Evolutionary conservation across 495 filamentous ascomycete genomes (phyloP).

Genomic region (Parmelia sp.): DNA sequence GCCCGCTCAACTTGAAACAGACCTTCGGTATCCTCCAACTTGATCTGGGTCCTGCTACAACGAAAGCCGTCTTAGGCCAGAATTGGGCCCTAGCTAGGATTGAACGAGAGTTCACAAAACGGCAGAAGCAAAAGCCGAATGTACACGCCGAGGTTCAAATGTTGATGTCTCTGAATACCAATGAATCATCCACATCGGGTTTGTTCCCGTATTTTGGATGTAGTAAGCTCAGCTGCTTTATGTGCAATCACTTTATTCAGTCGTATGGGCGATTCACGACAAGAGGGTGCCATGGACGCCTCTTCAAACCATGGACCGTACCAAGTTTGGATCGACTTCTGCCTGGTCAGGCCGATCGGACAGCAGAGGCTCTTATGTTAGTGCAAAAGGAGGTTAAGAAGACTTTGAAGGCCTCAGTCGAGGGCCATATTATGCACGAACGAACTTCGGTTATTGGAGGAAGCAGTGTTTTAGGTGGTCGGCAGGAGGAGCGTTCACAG

Average conservation of each 20-base stretch:
- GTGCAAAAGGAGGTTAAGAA: constrained; percentile 29
- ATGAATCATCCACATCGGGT: constrained; percentile 22
- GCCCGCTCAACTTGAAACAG: constrained; percentile 29
- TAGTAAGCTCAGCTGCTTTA: constrained; percentile 33
- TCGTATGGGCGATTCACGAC: constrained; percentile 28
- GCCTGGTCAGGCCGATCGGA: constrained; percentile 27
- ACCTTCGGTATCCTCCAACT: constrained; percentile 28
- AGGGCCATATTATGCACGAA: constrained; percentile 26
- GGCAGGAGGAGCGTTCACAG: constrained; percentile 23
- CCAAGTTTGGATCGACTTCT: constrained; percentile 26
- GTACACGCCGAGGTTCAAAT: constrained; percentile 33
- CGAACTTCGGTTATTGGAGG: constrained; percentile 28
- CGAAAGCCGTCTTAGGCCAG: constrained; percentile 26
- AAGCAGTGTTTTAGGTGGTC: constrained; percentile 26
- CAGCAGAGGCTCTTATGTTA: constrained; percentile 26
- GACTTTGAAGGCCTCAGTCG: constrained; percentile 27
- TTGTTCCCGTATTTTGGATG: constrained; percentile 31
- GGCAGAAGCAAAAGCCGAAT: constrained; percentile 29
- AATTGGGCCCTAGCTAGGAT: constrained; percentile 28
- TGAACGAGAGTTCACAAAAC: constrained; percentile 29
- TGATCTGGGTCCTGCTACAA: constrained; percentile 24
- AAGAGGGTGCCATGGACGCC: constrained; percentile 31
- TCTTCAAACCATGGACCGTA: constrained; percentile 32
- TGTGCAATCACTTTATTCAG: constrained; percentile 30
- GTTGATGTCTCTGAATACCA: constrained; percentile 27